Evolutionary conservation across 768 basidiomycete genomes (phyloP), one percentile per base, ranked within the genome.

Genomic region (Daedaleopsis nitida): DNA sequence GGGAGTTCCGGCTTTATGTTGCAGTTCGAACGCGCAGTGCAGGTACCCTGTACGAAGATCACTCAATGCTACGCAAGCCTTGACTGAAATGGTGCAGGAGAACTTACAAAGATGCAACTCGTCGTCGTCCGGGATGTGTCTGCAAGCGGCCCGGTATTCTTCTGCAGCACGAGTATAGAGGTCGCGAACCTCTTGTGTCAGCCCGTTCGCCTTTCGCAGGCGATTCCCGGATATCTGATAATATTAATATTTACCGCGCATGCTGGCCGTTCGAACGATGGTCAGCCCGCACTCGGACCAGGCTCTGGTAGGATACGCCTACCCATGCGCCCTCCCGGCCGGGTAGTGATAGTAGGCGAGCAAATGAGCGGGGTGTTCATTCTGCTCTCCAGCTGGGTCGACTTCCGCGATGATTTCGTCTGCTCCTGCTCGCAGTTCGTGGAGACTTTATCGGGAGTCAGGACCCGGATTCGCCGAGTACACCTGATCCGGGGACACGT

Each of bases 331-430:
- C 21, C 17, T n/a, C 8, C 51, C 64, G 4, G 13, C 48, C 10
- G 60, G 56, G 47, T 65, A 58, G 19, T 32, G 45, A 21, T 35
- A 53, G 47, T 58, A 65, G 4, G 56, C 47, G 7, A 57, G 16
- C 24, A 57, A 54, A 37, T 39, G 32, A 14, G 21, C 23, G 45
- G 32, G 48, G 17, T 56, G 57, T 21, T 34, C 39, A 45, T 55
- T 52, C 27, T 3, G 16, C 13, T 27, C 24, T 42, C 8, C 17
- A 43, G 56, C 14, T 13, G 7, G 7, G 43, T 16, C 17, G 42
- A 23, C 1, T 56, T 55, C 12, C n/a, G 27, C 44, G 2, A 51
- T 24, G 10, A 59, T 51, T 5, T 57, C 49, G n/a, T 55, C 44
- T 32, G 27, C 27, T 3, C 27, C 27, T 3, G 27, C 27, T 3